Percentiles rank a stretch among this genome's conserved stretches.
phyloP scores from a whole-genome alignment of 2,329 filamentous ascomycete genomes.

The Neopestalotiopsis clavispora region DNA sequence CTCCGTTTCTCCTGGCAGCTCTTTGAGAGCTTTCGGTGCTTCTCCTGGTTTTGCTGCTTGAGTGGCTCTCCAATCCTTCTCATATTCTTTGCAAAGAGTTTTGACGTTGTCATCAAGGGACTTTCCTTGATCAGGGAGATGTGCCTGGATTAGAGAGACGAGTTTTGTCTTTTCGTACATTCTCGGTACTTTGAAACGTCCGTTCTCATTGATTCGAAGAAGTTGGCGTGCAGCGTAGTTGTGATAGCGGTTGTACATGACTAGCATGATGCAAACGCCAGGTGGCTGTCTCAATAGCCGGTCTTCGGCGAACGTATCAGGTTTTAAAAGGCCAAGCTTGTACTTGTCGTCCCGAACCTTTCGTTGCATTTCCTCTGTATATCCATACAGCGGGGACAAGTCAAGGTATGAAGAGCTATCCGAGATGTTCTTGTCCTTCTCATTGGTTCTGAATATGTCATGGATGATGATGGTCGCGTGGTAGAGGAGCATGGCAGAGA shows the following conservation, averaged over 20 bases:
- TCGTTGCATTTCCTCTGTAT: conserved; percentile 65
- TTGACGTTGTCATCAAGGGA: conserved; percentile 20
- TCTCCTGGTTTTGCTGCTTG: neutral
- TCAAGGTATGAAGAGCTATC: conserved; percentile 78
- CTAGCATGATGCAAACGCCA: conserved; percentile 69
- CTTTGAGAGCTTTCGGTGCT: no score
- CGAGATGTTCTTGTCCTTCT: conserved; percentile 65
- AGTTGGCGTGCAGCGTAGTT: conserved; percentile 70
- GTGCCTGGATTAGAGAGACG: conserved; percentile 14
- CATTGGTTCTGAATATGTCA: conserved; percentile 67
- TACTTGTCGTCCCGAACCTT: conserved; percentile 59
- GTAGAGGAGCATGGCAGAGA: conserved; percentile 78
- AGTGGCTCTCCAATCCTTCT: neutral
- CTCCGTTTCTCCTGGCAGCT: no score
- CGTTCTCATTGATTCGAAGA: conserved; percentile 69
- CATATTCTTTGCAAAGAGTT: neutral
- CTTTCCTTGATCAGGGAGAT: neutral
- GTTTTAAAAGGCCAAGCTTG: conserved; percentile 71
- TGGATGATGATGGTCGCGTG: conserved; percentile 71
- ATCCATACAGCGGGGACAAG: conserved; percentile 74
- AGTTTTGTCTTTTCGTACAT: conserved; percentile 13
- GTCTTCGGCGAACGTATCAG: conserved; percentile 71
- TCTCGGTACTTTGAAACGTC: conserved; percentile 59
- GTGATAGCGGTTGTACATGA: conserved; percentile 74
- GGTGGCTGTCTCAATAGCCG: conserved; percentile 70